Percentiles rank a stretch among this genome's conserved stretches.
Evolutionary conservation across 176 grass and related monocot species (phyloP).

Genomic region (Musa troglodytarum): DNA sequence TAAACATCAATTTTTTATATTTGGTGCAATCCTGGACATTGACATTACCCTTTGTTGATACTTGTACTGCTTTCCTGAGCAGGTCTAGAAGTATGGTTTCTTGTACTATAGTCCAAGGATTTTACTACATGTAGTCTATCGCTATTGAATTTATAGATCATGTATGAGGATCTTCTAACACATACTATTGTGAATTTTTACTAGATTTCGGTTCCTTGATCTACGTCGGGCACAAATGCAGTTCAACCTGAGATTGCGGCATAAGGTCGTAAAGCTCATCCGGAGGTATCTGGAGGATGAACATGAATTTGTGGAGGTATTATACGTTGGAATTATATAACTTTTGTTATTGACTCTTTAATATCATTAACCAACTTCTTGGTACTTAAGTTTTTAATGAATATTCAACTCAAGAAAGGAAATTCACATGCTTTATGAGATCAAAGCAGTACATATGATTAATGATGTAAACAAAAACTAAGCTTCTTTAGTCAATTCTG

Average conservation of each 20-base stretch:
- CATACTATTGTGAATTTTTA: conserved; percentile 7
- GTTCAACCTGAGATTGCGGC: conserved; percentile 80
- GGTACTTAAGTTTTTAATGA: background rate
- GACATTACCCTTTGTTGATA: background rate
- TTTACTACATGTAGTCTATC: background rate
- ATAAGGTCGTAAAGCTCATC: conserved; percentile 81
- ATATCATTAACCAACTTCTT: background rate
- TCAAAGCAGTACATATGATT: background rate
- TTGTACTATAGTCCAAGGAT: background rate
- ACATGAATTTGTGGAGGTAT: conserved; percentile 97
- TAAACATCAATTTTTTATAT: background rate
- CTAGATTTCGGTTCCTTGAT: conserved; percentile 85
- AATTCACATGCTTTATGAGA: background rate
- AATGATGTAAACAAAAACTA: too few species aligned
- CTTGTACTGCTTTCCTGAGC: background rate
- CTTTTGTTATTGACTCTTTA: background rate
- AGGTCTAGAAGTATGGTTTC: background rate
- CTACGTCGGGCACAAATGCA: conserved; percentile 90
- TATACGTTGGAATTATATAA: background rate
- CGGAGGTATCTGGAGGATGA: conserved; percentile 86
- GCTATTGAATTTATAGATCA: background rate
- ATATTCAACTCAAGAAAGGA: background rate
- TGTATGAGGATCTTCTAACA: background rate
- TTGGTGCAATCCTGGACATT: background rate
- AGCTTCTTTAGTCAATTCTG: too few species aligned